These are phyloP conservation scores for Penicillium sp. DNA, from an alignment of 2,329 filamentous ascomycete species.

Conservation along the genomic window DNA sequence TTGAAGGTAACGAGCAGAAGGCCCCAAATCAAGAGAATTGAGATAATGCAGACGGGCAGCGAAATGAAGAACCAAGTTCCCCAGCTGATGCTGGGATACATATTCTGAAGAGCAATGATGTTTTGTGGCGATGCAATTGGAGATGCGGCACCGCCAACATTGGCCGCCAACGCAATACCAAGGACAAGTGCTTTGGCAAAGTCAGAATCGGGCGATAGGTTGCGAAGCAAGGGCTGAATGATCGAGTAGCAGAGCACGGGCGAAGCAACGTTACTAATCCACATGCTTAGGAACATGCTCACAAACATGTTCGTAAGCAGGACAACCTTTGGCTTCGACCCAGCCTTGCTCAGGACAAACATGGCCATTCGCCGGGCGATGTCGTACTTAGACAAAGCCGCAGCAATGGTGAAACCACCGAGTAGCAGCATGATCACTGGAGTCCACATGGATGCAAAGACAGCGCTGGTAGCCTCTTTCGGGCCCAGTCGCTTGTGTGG, in stretches of 20 bases:
- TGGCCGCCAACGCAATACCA: slow-evolving; percentile 91
- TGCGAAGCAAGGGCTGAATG: slow-evolving; percentile 94
- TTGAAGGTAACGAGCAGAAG: slow-evolving; percentile 84
- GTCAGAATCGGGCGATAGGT: slow-evolving; percentile 82
- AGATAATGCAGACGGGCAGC: slow-evolving; percentile 88
- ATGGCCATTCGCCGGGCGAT: slow-evolving; percentile 98
- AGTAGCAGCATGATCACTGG: slow-evolving; percentile 98
- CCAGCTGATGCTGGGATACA: slow-evolving; percentile 90
- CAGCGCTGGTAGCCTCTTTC: slow-evolving; percentile 77
- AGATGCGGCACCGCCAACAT: slow-evolving; percentile 93
- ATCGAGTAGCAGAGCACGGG: slow-evolving; percentile 97
- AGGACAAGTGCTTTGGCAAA: slow-evolving; percentile 96
- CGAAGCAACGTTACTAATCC: slow-evolving; percentile 97
- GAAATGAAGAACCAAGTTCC: slow-evolving; percentile 96
- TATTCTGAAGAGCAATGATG: slow-evolving; percentile 93
- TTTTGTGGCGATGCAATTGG: slow-evolving; percentile 98
- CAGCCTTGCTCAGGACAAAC: slow-evolving; percentile 93
- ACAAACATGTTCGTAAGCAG: slow-evolving; percentile 99
- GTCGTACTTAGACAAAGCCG: slow-evolving; percentile 92
- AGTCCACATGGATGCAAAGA: slow-evolving; percentile 98
- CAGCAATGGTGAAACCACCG: slow-evolving; percentile 93
- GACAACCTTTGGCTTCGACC: slow-evolving; percentile 84
- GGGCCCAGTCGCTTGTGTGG: slow-evolving; percentile 73
- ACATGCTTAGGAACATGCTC: slow-evolving; percentile 96
- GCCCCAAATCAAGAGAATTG: slow-evolving; percentile 84